Percentiles rank a stretch among this genome's conserved stretches.
Evolutionary conservation across 352 stramenopile genomes (phyloP).

Genomic region (Saprolegnia parasitica): DNA sequence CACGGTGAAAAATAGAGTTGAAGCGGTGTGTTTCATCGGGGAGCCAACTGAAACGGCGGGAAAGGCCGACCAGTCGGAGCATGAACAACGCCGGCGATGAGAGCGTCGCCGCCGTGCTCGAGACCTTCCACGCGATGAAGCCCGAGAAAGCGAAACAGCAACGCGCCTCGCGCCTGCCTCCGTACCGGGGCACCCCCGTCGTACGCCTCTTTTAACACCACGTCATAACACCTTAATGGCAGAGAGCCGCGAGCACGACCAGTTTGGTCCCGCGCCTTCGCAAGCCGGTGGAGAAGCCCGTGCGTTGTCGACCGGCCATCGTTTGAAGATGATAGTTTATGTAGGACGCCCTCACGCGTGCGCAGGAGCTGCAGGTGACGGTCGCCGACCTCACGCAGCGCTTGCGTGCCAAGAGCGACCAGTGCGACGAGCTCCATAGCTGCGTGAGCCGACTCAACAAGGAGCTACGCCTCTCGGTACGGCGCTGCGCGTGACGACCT

Average conservation of each 20-base stretch:
- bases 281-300: neutral
- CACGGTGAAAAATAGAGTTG: too few species aligned
- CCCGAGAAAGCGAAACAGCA: neutral
- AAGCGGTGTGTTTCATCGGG: too few species aligned
- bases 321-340: neutral
- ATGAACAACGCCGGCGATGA: neutral
- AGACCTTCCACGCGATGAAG: neutral
- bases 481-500: neutral
- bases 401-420: neutral
- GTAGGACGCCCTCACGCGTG: conserved; percentile 2
- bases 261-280: neutral
- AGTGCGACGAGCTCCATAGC: conserved; percentile 15
- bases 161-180: neutral
- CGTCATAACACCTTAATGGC: too few species aligned
- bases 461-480: neutral
- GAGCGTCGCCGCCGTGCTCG: neutral
- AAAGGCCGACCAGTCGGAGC: neutral
- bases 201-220: neutral
- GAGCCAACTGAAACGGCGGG: neutral
- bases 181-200: neutral
- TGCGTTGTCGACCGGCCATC: neutral
- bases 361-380: conserved; percentile 24
- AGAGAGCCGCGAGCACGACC: too few species aligned
- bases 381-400: conserved; percentile 10
- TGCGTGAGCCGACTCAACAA: neutral